A percentile compares a stretch with the other conserved stretches of the same genome.
Conservation (phyloP, 108 stramenopile genomes). For the Conticribra guillardii region DNA sequence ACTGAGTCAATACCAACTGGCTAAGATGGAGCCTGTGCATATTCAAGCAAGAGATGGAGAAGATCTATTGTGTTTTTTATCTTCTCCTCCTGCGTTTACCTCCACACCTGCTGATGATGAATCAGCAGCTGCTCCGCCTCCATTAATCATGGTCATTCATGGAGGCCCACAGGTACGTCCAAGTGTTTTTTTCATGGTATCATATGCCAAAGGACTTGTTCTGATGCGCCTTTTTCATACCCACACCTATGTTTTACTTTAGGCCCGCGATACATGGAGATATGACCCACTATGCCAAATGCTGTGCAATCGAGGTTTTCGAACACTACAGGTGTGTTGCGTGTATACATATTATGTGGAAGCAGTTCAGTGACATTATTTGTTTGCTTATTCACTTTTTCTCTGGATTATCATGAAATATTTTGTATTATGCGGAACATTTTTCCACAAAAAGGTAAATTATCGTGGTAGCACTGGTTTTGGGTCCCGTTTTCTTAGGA, state of each 20-base stretch:
- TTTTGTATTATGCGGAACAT: neutral
- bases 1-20: conserved; percentile 10
- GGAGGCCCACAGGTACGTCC: conserved; percentile 29
- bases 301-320: conserved; percentile 26
- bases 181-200: no score
- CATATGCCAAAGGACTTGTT: no score
- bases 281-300: conserved; percentile 20
- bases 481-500: conserved; percentile 21
- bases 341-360: no score
- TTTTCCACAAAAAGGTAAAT: conserved; percentile 30
- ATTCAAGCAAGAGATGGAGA: conserved; percentile 30
- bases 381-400: neutral
- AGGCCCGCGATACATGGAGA: conserved; percentile 21
- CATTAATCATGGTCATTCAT: conserved; percentile 24
- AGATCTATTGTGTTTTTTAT: conserved; percentile 30
- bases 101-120: no score
- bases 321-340: conserved; percentile 20
- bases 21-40: conserved; percentile 12
- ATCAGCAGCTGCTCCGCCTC: conserved; percentile 5
- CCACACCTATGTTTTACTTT: no score
- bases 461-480: conserved; percentile 31
- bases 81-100: conserved; percentile 2
- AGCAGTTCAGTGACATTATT: no score
- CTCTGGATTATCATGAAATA: neutral
- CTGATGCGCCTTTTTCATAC: no score